These are phyloP conservation scores for Nitzschia inconspicua DNA, from an alignment of 108 stramenopile species.

Conservation along the genomic window DNA sequence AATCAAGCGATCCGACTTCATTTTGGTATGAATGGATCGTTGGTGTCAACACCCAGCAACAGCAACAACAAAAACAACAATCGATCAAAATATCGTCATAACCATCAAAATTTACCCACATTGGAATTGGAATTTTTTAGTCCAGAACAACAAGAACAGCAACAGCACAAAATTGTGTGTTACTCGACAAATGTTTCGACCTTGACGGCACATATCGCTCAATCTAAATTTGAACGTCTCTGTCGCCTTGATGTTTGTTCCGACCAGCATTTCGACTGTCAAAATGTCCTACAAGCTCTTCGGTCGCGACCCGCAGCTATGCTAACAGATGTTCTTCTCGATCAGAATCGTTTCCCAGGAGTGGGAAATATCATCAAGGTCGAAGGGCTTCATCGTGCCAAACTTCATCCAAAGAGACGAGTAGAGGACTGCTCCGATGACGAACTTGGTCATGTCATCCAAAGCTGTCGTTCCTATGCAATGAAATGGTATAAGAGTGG, in stretches of 20 bases:
- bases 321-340: slow-evolving; percentile 54
- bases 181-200: slow-evolving; percentile 2
- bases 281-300: slow-evolving; percentile 33
- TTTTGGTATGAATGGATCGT: slow-evolving; percentile 65
- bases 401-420: slow-evolving; percentile 43
- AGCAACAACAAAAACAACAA: too few species aligned
- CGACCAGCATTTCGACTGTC: slow-evolving; percentile 31
- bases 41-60: slow-evolving; percentile 39
- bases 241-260: slow-evolving; percentile 36
- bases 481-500: slow-evolving; percentile 54
- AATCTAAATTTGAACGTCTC: slow-evolving; percentile 37
- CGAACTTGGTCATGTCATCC: slow-evolving; percentile 35
- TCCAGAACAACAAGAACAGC: not conserved
- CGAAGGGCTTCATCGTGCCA: slow-evolving; percentile 52
- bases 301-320: slow-evolving; percentile 17
- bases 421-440: slow-evolving; percentile 34
- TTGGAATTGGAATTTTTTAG: slow-evolving; percentile 3
- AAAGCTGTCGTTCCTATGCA: slow-evolving; percentile 37
- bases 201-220: slow-evolving; percentile 36
- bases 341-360: slow-evolving; percentile 58
- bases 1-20: slow-evolving; percentile 51
- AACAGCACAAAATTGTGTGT: not conserved
- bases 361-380: slow-evolving; percentile 72
- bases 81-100: slow-evolving; percentile 18
- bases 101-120: slow-evolving; percentile 19